Conservation (phyloP, 1,284 basidiomycete species). For the Fistulinella cinereoalba region DNA sequence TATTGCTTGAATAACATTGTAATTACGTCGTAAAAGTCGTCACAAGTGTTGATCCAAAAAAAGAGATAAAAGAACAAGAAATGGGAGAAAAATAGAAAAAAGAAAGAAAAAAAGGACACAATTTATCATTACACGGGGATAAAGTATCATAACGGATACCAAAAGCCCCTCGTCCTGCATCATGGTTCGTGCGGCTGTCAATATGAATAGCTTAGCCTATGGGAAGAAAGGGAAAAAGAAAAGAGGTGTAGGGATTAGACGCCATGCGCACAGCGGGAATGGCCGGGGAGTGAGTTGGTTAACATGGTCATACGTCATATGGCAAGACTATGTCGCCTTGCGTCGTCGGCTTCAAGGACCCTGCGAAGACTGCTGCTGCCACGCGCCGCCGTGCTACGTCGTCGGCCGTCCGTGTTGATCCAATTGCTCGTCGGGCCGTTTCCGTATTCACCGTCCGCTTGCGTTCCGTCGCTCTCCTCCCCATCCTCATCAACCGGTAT, state of each 20-base stretch:
- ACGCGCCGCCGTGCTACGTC: constrained; percentile 37
- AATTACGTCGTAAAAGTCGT: constrained; percentile 30
- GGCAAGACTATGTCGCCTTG: constrained; percentile 33
- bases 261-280: constrained; percentile 3
- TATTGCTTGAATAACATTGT: constrained; percentile 17
- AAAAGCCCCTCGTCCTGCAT: background rate
- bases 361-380: constrained; percentile 28
- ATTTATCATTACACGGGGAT: constrained; percentile 31
- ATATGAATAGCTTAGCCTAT: constrained; percentile 38
- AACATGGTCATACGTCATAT: constrained; percentile 19
- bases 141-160: background rate
- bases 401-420: constrained; percentile 58
- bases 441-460: constrained; percentile 64
- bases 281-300: background rate
- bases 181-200: constrained; percentile 20
- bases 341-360: constrained; percentile 34
- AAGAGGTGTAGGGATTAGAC: background rate
- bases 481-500: constrained; percentile 43
- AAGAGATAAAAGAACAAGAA: background rate
- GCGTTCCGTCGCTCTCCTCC: constrained; percentile 57
- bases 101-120: background rate
- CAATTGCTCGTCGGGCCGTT: constrained; percentile 41
- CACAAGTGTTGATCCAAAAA: constrained; percentile 10
- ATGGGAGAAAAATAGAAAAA: background rate
- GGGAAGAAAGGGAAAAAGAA: background rate